Base-by-base conservation (phyloP, 2,329 filamentous ascomycete species). In the Ceratocystiopsis minuta region DNA sequence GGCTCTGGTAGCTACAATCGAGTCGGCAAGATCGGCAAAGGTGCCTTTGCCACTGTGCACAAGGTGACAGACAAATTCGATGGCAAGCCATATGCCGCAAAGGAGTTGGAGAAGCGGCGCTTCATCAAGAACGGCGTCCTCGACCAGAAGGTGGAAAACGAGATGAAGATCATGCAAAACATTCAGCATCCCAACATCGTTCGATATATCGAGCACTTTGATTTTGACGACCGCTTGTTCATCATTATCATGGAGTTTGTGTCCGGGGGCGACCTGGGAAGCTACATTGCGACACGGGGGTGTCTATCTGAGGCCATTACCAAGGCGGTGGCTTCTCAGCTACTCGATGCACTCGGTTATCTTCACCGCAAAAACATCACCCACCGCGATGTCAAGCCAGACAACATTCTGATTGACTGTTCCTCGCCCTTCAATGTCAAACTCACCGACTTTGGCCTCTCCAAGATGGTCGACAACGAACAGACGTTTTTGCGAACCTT, bases 161-260 rank as follows among this genome's bases (percentile, higher is more conserved):
- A 98, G 61, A 88, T 98, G 79, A 81, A 76, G 49, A 96, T 98
- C 52, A 96, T 98, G 85, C 76, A 80, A 53, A 72, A 68, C 42
- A 71, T 96, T 40, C 67, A 78, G 42, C 90, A 98, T 63, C 72
- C 76, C 3, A 88, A 96, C 52, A 87, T 98, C 51, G 88, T 98
- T 36, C 75, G 82, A 48, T 98, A 90, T 54, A 75, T 92, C 43
- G 86, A 94, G 52, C 83, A 90, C 54, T 72, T 90, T 50, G 86
- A 94, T 49, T 78, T 82, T 64, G 74, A 78, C 37, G 68, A 82
- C 34, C 67, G 86, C 55, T 68, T 95, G 5, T 87, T 95, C 56
- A 94, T 98, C 57, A 88, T 96, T 55, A 80, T 94, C 57, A 98
- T 98, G 90, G 90, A 98, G 54, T 94, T 73, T 51, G 75, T 96